A percentile compares a stretch with the other conserved stretches of the same genome.
These are phyloP conservation scores for Parastagonospora nodorum DNA, from an alignment of 2,329 filamentous ascomycete species.

Conservation along the genomic window DNA sequence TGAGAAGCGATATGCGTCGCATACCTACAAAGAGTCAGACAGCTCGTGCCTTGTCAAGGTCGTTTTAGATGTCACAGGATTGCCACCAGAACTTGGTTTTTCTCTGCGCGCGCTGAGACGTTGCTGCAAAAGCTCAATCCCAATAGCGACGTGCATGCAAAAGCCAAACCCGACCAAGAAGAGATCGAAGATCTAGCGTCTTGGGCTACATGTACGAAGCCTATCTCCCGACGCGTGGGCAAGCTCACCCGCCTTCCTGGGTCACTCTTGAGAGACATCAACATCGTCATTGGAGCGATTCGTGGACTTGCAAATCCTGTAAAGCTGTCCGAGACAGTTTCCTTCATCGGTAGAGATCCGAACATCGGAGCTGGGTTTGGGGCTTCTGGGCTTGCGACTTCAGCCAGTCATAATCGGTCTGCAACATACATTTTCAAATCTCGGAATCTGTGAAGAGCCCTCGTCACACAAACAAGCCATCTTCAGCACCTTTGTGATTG, in stretches of 20 bases:
- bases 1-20: neutral
- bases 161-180: constrained; percentile 5
- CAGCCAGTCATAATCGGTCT: neutral
- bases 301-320: constrained; percentile 5
- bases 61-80: neutral
- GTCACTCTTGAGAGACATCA: neutral
- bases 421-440: neutral
- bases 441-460: neutral
- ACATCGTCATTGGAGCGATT: neutral
- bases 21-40: no score
- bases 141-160: neutral
- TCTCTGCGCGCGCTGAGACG: no score
- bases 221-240: constrained; percentile 14
- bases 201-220: constrained; percentile 1
- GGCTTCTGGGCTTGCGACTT: neutral
- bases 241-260: constrained; percentile 5
- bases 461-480: no score
- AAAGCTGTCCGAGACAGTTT: constrained; percentile 6
- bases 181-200: constrained; percentile 4
- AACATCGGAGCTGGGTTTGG: neutral
- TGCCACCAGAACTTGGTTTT: no score
- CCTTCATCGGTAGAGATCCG: constrained; percentile 1
- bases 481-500: no score
- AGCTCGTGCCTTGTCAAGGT: neutral
- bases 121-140: no score